Percentiles rank a stretch among this genome's conserved stretches.
phyloP scores from a whole-genome alignment of 257 asterid genomes.

The Rubia yunnanensis region DNA sequence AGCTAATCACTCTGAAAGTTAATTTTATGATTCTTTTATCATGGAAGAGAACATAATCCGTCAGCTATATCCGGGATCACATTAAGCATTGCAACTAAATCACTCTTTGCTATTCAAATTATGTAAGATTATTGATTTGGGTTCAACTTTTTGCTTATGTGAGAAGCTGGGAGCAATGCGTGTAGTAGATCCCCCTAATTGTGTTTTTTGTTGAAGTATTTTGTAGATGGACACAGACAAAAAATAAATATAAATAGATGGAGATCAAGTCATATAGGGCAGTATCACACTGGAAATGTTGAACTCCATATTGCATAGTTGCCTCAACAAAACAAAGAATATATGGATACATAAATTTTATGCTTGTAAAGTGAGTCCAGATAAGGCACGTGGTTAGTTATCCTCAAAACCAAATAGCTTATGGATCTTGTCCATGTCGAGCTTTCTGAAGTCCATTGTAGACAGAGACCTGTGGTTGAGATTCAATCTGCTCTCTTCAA shows the following conservation, averaged over 20 bases:
- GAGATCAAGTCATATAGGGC: neutral
- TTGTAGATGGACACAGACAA: neutral
- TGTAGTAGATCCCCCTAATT: neutral
- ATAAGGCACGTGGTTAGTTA: slow-evolving; percentile 7
- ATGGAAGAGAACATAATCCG: neutral
- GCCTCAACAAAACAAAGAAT: neutral
- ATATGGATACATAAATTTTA: neutral
- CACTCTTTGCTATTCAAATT: neutral
- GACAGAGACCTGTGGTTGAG: slow-evolving; percentile 54
- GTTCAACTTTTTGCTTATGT: neutral
- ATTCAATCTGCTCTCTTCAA: slow-evolving; percentile 50
- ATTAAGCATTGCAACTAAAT: neutral
- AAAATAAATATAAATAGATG: neutral
- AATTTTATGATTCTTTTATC: neutral
- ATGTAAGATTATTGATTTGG: neutral
- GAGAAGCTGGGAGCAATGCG: neutral
- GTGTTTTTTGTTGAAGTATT: neutral
- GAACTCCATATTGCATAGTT: neutral
- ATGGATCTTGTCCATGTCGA: slow-evolving; percentile 55
- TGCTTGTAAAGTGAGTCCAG: neutral
- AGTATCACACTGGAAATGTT: neutral
- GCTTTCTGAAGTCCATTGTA: slow-evolving; percentile 48
- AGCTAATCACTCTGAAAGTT: neutral
- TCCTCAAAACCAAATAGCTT: slow-evolving; percentile 52
- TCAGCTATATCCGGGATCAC: neutral